Conservation (phyloP, 371 early-diverging fungal species). For the Parasitella parasitica region DNA sequence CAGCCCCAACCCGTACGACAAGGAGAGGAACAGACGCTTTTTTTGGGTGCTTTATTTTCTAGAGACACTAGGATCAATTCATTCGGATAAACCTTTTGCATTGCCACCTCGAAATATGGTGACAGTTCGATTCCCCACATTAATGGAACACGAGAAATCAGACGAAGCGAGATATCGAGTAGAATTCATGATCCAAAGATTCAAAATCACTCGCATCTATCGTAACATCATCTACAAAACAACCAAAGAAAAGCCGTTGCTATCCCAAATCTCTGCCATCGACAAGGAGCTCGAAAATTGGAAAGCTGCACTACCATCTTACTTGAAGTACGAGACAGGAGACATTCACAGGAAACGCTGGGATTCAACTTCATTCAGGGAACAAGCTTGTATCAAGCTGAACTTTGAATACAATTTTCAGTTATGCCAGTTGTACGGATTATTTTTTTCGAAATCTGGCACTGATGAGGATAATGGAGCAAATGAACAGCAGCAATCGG, state of each 20-base stretch:
- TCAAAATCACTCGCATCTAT: conserved; percentile 42
- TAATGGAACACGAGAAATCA: conserved; percentile 27
- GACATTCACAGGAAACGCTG: conserved; percentile 26
- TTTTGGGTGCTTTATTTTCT: conserved; percentile 45
- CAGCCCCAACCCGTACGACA: conserved; percentile 3
- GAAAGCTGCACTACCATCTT: conserved; percentile 33
- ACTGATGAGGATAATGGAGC: not conserved
- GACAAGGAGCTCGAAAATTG: conserved; percentile 44
- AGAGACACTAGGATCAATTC: conserved; percentile 40
- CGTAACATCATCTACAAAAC: conserved; percentile 34
- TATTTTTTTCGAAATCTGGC: conserved; percentile 28
- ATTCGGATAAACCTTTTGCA: conserved; percentile 45
- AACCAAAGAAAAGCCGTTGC: conserved; percentile 34
- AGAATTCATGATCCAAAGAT: conserved; percentile 45
- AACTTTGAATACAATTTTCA: conserved; percentile 53
- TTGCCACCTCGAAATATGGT: conserved; percentile 32
- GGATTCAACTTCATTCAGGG: conserved; percentile 37
- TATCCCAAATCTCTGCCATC: conserved; percentile 38
- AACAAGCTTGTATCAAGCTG: conserved; percentile 50
- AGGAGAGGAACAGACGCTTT: conserved; percentile 33
- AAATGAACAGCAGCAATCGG: conserved; percentile 10
- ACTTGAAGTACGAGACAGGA: conserved; percentile 32
- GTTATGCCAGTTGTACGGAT: conserved; percentile 42
- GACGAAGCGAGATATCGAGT: conserved; percentile 35
- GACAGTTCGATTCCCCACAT: conserved; percentile 21